Base-by-base conservation (phyloP, 225 moss, liverwort and hornwort genomes). In the Polytrichum formosum region DNA sequence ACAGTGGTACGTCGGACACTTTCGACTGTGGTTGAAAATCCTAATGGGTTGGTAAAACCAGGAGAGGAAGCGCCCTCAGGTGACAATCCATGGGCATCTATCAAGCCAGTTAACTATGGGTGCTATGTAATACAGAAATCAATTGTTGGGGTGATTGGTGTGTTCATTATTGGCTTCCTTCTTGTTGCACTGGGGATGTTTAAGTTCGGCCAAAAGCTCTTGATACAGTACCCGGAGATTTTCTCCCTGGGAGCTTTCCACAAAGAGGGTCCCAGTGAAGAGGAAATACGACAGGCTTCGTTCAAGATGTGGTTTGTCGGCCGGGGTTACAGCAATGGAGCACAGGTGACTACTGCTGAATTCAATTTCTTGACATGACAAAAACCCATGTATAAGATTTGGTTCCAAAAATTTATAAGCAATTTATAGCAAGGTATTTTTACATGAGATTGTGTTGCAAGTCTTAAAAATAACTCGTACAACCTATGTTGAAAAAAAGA, bases 301-400 rank as follows among this genome's bases (percentile, higher is more conserved):
- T 98, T 98, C 69, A 92, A 91, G 73, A 92, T 92, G 88, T 85
- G 78, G 78, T 98, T 84, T 77, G 92, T 94, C 63, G 97, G 92
- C 33, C 84, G 84, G 64, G 92, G 97, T 18, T 94, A 86, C 65
- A 88, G 87, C 55, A 88, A 94, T 35, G 70, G 89, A 61, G 78
- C 69, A 7, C 63, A 67, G 27, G 73, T 89, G 53, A 83, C 85
- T 37, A 71, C 61, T 46, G 46, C 46, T 46, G 46, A 46, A 46
- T 46, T 46, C 16, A 46, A 46, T 13, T 13, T 46, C 46, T 46
- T 46, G 13, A 46, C 46, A 10, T 37, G 37, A 37, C 37, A 37
- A 37, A 33, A 37, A 37, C 37, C 10, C 2, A 0, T 46, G 16
- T 46, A 46, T 16, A 46, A 46, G 46, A 16, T 46, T 10, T 46